phyloP scores from a whole-genome alignment of 2,329 filamentous ascomycete genomes.

The Calonectria henricotiae region DNA sequence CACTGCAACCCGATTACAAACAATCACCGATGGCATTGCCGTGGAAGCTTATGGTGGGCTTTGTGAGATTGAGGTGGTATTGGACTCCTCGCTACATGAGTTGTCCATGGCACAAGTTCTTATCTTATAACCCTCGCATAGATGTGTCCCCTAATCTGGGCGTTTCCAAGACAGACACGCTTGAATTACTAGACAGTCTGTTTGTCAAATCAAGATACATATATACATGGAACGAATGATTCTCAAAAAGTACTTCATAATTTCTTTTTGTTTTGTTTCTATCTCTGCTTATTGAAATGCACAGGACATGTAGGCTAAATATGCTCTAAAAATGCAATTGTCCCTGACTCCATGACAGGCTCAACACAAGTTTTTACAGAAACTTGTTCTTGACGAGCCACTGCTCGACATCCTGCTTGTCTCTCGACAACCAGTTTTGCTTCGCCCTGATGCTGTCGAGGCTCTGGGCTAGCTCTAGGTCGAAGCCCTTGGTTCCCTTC shows the following conservation, averaged over 20 bases:
- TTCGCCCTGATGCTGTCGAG: slow-evolving; percentile 89
- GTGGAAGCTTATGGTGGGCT: not conserved
- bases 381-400: slow-evolving; percentile 66
- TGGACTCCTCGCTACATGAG: not conserved
- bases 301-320: slow-evolving; percentile 1
- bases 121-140: too few relatives aligned
- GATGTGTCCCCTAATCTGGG: too few relatives aligned
- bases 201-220: not conserved
- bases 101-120: too few relatives aligned
- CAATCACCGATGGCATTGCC: not conserved
- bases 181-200: not conserved
- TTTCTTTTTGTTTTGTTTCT: slow-evolving; percentile 4
- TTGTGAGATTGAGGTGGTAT: not conserved
- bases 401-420: slow-evolving; percentile 78
- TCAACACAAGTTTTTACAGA: slow-evolving; percentile 38
- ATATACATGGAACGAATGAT: not conserved
- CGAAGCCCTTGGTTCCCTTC: slow-evolving; percentile 89
- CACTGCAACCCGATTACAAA: not conserved
- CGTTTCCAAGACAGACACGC: too few relatives aligned
- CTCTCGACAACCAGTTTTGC: slow-evolving; percentile 69
- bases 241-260: not conserved
- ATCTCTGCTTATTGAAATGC: slow-evolving; percentile 13
- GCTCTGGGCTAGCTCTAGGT: slow-evolving; percentile 91
- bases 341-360: slow-evolving; percentile 1
- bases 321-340: slow-evolving; percentile 13